A percentile compares a stretch with the other conserved stretches of the same genome.
Evolutionary conservation across 148 eudicot species (phyloP).

Genomic region (Rhododendron simsii): DNA sequence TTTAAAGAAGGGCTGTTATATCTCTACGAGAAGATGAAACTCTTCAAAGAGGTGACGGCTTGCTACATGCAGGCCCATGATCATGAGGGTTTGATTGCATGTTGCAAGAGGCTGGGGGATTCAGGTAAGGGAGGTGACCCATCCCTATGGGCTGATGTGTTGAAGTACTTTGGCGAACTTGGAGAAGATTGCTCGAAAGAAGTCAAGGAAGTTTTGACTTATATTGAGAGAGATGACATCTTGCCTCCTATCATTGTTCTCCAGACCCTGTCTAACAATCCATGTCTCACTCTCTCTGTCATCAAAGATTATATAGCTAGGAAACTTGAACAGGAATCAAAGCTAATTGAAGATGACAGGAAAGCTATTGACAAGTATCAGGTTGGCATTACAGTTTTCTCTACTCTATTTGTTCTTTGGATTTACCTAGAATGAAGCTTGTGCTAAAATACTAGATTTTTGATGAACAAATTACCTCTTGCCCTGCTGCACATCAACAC

Average conservation of each 20-base stretch:
- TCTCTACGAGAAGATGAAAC: slow-evolving; percentile 93
- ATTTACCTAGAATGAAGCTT: not conserved
- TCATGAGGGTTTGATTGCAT: slow-evolving; percentile 91
- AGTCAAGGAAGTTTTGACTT: slow-evolving; percentile 88
- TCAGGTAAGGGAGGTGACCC: slow-evolving; percentile 92
- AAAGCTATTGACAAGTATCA: slow-evolving; percentile 80
- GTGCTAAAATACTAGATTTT: not conserved
- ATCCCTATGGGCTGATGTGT: slow-evolving; percentile 86
- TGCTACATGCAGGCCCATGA: slow-evolving; percentile 97
- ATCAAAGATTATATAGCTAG: slow-evolving; percentile 94
- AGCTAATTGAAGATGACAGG: slow-evolving; percentile 87
- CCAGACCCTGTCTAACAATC: slow-evolving; percentile 83
- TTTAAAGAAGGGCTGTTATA: slow-evolving; percentile 75
- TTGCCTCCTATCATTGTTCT: slow-evolving; percentile 87
- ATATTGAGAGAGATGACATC: slow-evolving; percentile 92
- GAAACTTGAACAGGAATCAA: slow-evolving; percentile 92
- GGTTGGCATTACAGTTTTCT: slow-evolving; percentile 34
- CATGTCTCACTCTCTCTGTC: slow-evolving; percentile 89
- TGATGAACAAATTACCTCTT: not conserved
- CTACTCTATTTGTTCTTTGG: not conserved
- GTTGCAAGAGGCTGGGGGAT: slow-evolving; percentile 98
- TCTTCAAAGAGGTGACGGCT: slow-evolving; percentile 90
- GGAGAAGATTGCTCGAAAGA: slow-evolving; percentile 99
- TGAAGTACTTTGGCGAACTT: slow-evolving; percentile 95
- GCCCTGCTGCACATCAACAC: not conserved